Evolutionary conservation across 1,139 yeast species (phyloP).

Genomic region (Suhomyces taliae): DNA sequence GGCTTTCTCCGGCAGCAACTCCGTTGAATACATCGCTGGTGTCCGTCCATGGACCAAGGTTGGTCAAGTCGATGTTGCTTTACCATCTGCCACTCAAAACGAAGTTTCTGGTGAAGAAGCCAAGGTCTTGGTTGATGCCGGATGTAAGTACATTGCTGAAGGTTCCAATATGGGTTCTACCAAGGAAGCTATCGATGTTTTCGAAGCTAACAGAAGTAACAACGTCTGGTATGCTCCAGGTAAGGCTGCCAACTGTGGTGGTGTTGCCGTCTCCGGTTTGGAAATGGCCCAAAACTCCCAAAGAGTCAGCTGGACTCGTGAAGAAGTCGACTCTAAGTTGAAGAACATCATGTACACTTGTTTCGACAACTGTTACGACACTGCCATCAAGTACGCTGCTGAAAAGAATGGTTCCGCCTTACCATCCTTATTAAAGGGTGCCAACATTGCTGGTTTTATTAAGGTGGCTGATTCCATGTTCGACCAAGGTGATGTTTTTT

Average conservation of each 20-base stretch:
- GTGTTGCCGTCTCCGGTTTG: slow-evolving; percentile 97
- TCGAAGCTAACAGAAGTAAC: slow-evolving; percentile 79
- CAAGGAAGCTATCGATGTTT: slow-evolving; percentile 91
- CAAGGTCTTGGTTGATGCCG: slow-evolving; percentile 86
- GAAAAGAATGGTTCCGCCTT: slow-evolving; percentile 58
- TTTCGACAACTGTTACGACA: slow-evolving; percentile 88
- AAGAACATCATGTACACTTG: slow-evolving; percentile 83
- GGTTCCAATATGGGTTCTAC: slow-evolving; percentile 99
- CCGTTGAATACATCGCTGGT: slow-evolving; percentile 79
- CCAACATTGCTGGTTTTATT: slow-evolving; percentile 97
- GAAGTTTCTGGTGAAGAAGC: slow-evolving; percentile 98
- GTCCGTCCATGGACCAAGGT: slow-evolving; percentile 96
- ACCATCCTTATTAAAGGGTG: slow-evolving; percentile 97
- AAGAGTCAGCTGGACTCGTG: slow-evolving; percentile 52
- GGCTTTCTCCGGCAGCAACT: slow-evolving; percentile 54
- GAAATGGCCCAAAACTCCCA: slow-evolving; percentile 99
- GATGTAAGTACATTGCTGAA: slow-evolving; percentile 93
- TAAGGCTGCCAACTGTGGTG: slow-evolving; percentile 99
- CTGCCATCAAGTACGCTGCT: slow-evolving; percentile 78
- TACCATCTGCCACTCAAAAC: slow-evolving; percentile 98
- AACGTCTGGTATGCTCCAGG: slow-evolving; percentile 99
- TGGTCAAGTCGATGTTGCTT: slow-evolving; percentile 91
- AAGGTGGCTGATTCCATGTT: slow-evolving; percentile 99
- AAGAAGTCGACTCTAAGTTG: slow-evolving; percentile 20
- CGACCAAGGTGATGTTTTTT: slow-evolving; percentile 89